Evolutionary conservation across 805 yeast species (phyloP).

Genomic region (Komagataella phaffii): DNA sequence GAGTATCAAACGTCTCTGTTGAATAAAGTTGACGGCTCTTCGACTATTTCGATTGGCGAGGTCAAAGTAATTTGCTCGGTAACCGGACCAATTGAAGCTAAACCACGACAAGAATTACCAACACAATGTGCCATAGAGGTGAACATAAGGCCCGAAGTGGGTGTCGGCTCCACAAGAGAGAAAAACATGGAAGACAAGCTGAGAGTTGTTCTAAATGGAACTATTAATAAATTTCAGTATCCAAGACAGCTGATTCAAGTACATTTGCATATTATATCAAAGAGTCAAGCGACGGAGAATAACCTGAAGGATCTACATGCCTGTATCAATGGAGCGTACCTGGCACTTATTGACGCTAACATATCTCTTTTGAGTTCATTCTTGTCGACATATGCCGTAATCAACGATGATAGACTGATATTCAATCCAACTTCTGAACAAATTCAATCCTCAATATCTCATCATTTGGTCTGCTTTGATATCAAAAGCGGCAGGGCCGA

Average conservation of each 20-base stretch:
- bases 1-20: constrained; percentile 14
- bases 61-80: constrained; percentile 63
- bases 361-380: constrained; percentile 55
- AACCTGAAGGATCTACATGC: constrained; percentile 43
- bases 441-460: constrained; percentile 32
- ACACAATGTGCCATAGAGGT: constrained; percentile 67
- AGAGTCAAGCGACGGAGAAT: constrained; percentile 27
- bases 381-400: constrained; percentile 36
- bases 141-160: constrained; percentile 64
- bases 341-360: constrained; percentile 75
- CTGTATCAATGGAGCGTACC: constrained; percentile 56
- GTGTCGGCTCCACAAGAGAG: constrained; percentile 64
- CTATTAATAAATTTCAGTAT: constrained; percentile 46
- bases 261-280: constrained; percentile 48
- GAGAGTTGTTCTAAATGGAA: constrained; percentile 42
- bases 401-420: constrained; percentile 14
- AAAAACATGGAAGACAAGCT: constrained; percentile 62
- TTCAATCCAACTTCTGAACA: constrained; percentile 33
- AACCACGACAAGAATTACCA: constrained; percentile 73
- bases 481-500: constrained; percentile 34
- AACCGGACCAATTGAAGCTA: constrained; percentile 85
- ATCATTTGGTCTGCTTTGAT: constrained; percentile 54
- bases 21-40: constrained; percentile 70
- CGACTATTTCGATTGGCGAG: constrained; percentile 34
- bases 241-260: constrained; percentile 74